Conservation (phyloP, 2,329 filamentous ascomycete genomes). For the Venturia effusa region DNA sequence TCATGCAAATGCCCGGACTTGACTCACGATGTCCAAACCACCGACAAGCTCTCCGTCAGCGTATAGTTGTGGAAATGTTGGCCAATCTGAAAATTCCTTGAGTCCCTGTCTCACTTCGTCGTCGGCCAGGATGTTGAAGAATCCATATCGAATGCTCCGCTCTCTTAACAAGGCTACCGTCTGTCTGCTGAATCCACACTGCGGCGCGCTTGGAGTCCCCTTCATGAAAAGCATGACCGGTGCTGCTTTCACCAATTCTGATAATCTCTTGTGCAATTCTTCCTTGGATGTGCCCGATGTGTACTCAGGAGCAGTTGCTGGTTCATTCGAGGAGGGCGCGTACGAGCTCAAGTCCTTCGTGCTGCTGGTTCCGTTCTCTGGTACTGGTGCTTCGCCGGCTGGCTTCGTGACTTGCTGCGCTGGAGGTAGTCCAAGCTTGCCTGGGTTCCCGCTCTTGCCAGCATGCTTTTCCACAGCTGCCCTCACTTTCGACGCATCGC, state of each 20-base stretch:
- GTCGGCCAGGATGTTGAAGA: constrained; percentile 97
- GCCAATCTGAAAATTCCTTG: constrained; percentile 98
- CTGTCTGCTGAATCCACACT: constrained; percentile 90
- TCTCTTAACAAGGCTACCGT: constrained; percentile 79
- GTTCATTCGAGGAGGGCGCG: constrained; percentile 31
- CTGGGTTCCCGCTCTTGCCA: constrained; percentile 32
- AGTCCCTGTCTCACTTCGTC: constrained; percentile 93
- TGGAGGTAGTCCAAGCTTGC: constrained; percentile 28
- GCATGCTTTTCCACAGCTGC: constrained; percentile 77
- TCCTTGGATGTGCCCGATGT: constrained; percentile 52
- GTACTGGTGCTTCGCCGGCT: constrained; percentile 15
- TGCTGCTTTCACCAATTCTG: constrained; percentile 82
- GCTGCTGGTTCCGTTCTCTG: constrained; percentile 23
- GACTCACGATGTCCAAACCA: constrained; percentile 85
- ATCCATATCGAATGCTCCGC: constrained; percentile 87
- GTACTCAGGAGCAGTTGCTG: constrained; percentile 36
- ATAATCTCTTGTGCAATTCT: constrained; percentile 70
- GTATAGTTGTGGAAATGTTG: constrained; percentile 93
- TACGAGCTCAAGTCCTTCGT: constrained; percentile 34
- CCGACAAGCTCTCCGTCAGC: constrained; percentile 83
- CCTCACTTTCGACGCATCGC: constrained; percentile 76
- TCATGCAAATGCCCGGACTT: constrained; percentile 1
- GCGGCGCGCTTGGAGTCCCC: constrained; percentile 75
- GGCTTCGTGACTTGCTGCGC: constrained; percentile 34
- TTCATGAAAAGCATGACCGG: constrained; percentile 99